Evolutionary conservation across 345 rosid species (phyloP).

Genomic region (Hevea brasiliensis): DNA sequence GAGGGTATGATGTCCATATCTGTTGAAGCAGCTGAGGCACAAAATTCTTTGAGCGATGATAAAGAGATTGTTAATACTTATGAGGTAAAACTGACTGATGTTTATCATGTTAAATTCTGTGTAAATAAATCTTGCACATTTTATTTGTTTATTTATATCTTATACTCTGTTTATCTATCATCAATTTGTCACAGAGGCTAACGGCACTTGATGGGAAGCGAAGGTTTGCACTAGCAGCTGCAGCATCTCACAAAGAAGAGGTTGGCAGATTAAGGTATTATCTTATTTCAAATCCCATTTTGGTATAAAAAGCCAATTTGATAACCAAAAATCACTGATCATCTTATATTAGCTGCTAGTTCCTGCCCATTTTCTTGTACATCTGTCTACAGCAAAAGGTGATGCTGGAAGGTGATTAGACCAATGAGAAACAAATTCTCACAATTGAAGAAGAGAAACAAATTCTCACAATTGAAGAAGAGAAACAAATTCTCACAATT

Average conservation of each 20-base stretch:
- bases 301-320: no score
- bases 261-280: constrained; percentile 90
- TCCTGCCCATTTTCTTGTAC: no score
- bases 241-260: constrained; percentile 84
- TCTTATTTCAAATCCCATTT: no score
- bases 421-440: no score
- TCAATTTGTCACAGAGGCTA: constrained; percentile 61
- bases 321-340: no score
- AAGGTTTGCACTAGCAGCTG: constrained; percentile 96
- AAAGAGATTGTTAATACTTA: constrained; percentile 89
- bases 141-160: neutral
- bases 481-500: no score
- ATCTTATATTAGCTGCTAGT: no score
- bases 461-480: no score
- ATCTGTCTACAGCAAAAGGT: no score
- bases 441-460: no score
- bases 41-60: constrained; percentile 91
- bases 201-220: constrained; percentile 98
- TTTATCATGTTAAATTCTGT: neutral
- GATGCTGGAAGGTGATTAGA: no score
- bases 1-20: constrained; percentile 99
- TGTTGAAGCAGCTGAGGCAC: constrained; percentile 93
- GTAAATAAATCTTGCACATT: neutral
- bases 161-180: neutral
- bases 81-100: constrained; percentile 53